Base-by-base conservation (phyloP, 192 early-diverging fungal genomes). In the Lunasporangiospora selenospora region DNA sequence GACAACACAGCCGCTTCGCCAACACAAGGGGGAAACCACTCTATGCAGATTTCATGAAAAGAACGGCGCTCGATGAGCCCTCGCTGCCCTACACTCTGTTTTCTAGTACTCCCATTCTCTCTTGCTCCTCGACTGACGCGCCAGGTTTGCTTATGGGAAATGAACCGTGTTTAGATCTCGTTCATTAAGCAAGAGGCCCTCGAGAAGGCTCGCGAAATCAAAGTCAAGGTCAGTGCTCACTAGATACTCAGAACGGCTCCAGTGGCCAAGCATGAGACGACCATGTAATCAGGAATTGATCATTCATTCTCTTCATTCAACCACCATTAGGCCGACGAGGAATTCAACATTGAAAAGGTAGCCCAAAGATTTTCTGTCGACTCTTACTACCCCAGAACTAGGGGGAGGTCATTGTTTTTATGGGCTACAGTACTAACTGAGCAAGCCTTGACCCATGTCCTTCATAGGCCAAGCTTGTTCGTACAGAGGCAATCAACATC, bases 181-280 rank as follows among this genome's bases (percentile, higher is more conserved):
- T 99, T 99, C 83, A 99, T 99, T 85, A 95, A 94, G 77, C 96
- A 99, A 80, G 97, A 99, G 80, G 96, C 97, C 8, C 76, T 95
- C 24, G 97, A 99, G 76, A 99, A 99, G 85, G 96, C 96, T 26
- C 86, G 93, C 38, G 97, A 99, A 80, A 95, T 97, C 77, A 97
- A 95, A 82, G 90, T 98, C 69, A 99, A 99, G 90, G 89, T 90
- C 53, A 54, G 58, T 56, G 53, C 6, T 18, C 32, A 19, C 6
- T 8, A 40, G 39, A 11, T 11, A 11, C n/a, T 40, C n/a, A 40
- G n/a, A n/a, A 13, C 39, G 11, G n/a, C 12, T 40, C n/a, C 11
- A 11, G n/a, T 40, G 12, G n/a, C n/a, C 12, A 40, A 11, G 12
- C n/a, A n/a, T 36, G 8, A 39, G 4, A 37, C 6, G 10, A 19